Evolutionary conservation across 768 basidiomycete species (phyloP).

Genomic region (Lentinula aciculospora): DNA sequence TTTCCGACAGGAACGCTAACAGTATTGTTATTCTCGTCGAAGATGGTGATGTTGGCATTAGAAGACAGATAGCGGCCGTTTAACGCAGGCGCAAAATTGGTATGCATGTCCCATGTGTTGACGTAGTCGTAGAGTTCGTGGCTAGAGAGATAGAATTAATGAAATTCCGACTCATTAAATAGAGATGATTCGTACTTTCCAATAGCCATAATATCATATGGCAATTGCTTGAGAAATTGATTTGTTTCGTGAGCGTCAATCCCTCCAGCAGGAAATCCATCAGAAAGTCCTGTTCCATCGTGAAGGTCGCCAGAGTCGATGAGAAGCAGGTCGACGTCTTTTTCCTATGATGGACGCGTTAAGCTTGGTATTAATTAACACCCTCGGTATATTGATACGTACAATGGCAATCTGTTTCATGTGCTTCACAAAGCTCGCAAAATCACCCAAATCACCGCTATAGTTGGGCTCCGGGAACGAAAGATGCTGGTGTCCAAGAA

Average conservation of each 20-base stretch:
- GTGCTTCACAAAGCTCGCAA: constrained; percentile 76
- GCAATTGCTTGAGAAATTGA: constrained; percentile 63
- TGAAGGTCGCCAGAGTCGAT: constrained; percentile 78
- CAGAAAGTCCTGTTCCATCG: constrained; percentile 76
- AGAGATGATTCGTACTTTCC: constrained; percentile 56
- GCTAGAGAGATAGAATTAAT: constrained; percentile 23
- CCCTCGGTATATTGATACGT: neutral
- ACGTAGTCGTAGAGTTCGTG: constrained; percentile 78
- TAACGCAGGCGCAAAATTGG: constrained; percentile 61
- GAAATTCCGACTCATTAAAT: neutral
- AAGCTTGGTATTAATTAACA: no score
- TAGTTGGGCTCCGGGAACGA: constrained; percentile 75
- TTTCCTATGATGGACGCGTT: constrained; percentile 30
- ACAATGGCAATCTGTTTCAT: constrained; percentile 67
- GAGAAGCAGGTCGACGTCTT: constrained; percentile 77
- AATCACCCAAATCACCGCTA: constrained; percentile 71
- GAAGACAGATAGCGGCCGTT: constrained; percentile 75
- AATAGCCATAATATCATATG: constrained; percentile 79
- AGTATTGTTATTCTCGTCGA: constrained; percentile 32
- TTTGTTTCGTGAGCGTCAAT: constrained; percentile 77
- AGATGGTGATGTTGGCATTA: constrained; percentile 80
- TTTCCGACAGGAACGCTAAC: constrained; percentile 32
- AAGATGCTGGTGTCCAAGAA: constrained; percentile 78
- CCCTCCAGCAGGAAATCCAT: constrained; percentile 66
- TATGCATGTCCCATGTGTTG: constrained; percentile 65